Conservation (phyloP, 2,329 filamentous ascomycete genomes). For the Fusarium sp. region DNA sequence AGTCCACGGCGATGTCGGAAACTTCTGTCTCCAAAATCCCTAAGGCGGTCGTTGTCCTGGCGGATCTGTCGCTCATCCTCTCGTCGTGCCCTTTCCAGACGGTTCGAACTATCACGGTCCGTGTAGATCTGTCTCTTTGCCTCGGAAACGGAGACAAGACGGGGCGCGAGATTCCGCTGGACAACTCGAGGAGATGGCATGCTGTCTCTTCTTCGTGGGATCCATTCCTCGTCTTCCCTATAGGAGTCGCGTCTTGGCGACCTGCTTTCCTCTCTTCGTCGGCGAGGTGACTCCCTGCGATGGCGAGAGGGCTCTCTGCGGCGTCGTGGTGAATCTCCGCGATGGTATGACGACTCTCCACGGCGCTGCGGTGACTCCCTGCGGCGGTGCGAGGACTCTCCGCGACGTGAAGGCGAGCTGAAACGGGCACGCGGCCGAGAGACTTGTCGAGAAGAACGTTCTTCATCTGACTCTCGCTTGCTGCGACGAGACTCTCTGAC, state of each 20-base stretch:
- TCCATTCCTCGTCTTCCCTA: conserved; percentile 16
- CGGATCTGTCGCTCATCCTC: conserved; percentile 18
- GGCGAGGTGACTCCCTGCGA: not conserved
- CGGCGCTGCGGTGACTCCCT: not conserved
- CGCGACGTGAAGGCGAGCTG: conserved; percentile 6
- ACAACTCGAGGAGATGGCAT: conserved; percentile 31
- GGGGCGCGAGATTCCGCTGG: conserved; percentile 23
- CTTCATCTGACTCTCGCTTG: conserved; percentile 2
- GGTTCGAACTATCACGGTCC: conserved; percentile 9
- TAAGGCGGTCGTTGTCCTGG: conserved; percentile 30
- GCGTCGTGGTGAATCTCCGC: not conserved
- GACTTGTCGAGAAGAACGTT: not conserved
- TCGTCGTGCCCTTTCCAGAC: conserved; percentile 29
- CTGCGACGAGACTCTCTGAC: conserved; percentile 7
- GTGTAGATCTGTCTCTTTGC: conserved; percentile 29
- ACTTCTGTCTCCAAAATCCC: conserved; percentile 21
- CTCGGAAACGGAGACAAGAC: conserved; percentile 28
- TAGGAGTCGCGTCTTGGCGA: conserved; percentile 20
- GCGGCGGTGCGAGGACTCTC: not conserved
- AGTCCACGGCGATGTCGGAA: conserved; percentile 21
- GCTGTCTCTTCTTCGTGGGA: conserved; percentile 6
- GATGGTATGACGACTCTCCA: not conserved
- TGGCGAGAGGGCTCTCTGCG: not conserved
- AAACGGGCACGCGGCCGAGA: conserved; percentile 23
- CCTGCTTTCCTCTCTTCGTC: conserved; percentile 4